Evolutionary conservation across 495 filamentous ascomycete genomes (phyloP).

Genomic region (Penicillium paradoxum): DNA sequence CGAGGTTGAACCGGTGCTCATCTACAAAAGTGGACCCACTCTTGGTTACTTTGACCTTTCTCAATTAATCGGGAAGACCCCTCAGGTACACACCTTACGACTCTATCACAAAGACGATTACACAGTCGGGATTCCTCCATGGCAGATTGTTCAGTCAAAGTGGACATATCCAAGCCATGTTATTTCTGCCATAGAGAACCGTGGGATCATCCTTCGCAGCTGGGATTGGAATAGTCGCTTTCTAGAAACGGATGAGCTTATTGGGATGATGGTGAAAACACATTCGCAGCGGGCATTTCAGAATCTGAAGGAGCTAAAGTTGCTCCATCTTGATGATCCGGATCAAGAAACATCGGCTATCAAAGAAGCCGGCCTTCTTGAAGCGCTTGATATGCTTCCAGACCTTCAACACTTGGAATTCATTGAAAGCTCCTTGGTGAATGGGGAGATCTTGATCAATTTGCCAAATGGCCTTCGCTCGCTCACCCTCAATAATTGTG

Average conservation of each 20-base stretch:
- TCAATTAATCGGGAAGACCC: conserved; percentile 36
- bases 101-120: conserved; percentile 40
- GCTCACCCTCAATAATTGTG: conserved; percentile 71
- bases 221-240: conserved; percentile 81
- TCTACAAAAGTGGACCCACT: conserved; percentile 40
- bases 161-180: conserved; percentile 60
- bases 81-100: conserved; percentile 38
- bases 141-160: conserved; percentile 34
- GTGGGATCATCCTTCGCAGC: conserved; percentile 48
- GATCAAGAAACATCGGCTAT: conserved; percentile 9
- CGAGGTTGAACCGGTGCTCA: conserved; percentile 49
- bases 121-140: conserved; percentile 23
- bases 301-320: conserved; percentile 51
- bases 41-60: conserved; percentile 45
- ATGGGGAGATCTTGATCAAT: conserved; percentile 51
- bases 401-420: conserved; percentile 59
- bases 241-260: conserved; percentile 42
- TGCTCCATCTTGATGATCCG: conserved; percentile 54
- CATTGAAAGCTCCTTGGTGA: conserved; percentile 60
- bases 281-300: conserved; percentile 59
- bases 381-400: conserved; percentile 55
- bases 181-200: conserved; percentile 49
- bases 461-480: conserved; percentile 59
- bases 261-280: conserved; percentile 46
- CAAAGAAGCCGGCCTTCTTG: conserved; percentile 48